Evolutionary conservation across 1,284 basidiomycete species (phyloP).

Genomic region (Microbotryomycetes sp.): DNA sequence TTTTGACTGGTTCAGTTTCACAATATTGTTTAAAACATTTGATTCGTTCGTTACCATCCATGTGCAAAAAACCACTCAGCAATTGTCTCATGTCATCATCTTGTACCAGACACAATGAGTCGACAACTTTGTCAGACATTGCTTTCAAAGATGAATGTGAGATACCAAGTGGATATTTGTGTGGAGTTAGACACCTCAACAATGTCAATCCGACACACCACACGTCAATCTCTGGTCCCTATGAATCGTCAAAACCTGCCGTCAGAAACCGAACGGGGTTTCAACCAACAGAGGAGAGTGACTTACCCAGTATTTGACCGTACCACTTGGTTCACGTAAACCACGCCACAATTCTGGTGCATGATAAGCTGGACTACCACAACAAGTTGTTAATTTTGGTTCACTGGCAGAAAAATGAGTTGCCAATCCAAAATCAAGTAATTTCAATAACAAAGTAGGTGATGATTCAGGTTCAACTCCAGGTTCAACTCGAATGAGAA

Average conservation of each 20-base stretch:
- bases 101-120: constrained; percentile 45
- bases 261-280: not conserved
- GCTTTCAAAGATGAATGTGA: constrained; percentile 47
- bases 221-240: constrained; percentile 53
- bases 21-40: constrained; percentile 45
- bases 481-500: constrained; percentile 40
- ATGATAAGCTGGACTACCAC: constrained; percentile 45
- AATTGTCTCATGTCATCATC: constrained; percentile 43
- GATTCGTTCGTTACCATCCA: constrained; percentile 48
- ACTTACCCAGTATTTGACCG: constrained; percentile 47
- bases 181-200: constrained; percentile 48
- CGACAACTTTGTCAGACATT: constrained; percentile 46
- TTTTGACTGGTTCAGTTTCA: constrained; percentile 27
- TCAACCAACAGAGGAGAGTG: too few species aligned
- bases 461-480: not conserved
- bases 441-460: constrained; percentile 42
- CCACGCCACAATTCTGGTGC: constrained; percentile 52
- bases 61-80: constrained; percentile 46
- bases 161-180: constrained; percentile 51
- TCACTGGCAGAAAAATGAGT: constrained; percentile 52
- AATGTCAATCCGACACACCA: constrained; percentile 54
- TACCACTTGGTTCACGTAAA: constrained; percentile 48
- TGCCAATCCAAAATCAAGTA: constrained; percentile 53
- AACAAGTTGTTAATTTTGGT: constrained; percentile 53
- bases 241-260: not conserved